Conservation (phyloP, 2,329 filamentous ascomycete species). For the Didymella arachidicola region DNA sequence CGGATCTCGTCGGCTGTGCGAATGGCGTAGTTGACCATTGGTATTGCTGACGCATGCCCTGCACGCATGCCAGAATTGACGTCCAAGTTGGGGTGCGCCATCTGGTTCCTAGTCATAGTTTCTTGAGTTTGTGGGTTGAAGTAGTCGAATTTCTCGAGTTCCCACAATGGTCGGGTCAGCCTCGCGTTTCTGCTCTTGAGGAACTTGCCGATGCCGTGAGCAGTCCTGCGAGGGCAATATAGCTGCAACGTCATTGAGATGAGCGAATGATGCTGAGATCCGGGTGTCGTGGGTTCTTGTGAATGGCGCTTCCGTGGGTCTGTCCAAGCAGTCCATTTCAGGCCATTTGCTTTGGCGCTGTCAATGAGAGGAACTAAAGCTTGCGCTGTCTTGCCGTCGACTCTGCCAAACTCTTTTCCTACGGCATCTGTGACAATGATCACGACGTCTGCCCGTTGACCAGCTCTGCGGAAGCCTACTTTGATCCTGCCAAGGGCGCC, state of each 20-base stretch:
- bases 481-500: conserved; percentile 73
- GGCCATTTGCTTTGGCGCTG: conserved; percentile 61
- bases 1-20: conserved; percentile 78
- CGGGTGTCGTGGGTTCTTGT: conserved; percentile 57
- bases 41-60: conserved; percentile 17
- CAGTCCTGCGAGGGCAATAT: conserved; percentile 76
- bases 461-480: conserved; percentile 69
- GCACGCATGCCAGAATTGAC: conserved; percentile 1
- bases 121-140: conserved; percentile 73
- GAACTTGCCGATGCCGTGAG: conserved; percentile 70
- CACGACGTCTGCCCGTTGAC: conserved; percentile 64
- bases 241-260: conserved; percentile 73
- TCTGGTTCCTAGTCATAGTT: conserved; percentile 25
- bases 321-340: conserved; percentile 78
- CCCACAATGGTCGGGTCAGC: conserved; percentile 68
- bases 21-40: conserved; percentile 28
- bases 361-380: conserved; percentile 79
- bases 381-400: conserved; percentile 72
- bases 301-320: conserved; percentile 68
- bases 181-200: conserved; percentile 72
- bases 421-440: conserved; percentile 80
- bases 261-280: conserved; percentile 31
- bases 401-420: conserved; percentile 74
- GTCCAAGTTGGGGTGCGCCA: conserved; percentile 28
- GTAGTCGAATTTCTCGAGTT: conserved; percentile 72